Evolutionary conservation across 306 rosid genomes (phyloP).

Genomic region (Sindora glabra): DNA sequence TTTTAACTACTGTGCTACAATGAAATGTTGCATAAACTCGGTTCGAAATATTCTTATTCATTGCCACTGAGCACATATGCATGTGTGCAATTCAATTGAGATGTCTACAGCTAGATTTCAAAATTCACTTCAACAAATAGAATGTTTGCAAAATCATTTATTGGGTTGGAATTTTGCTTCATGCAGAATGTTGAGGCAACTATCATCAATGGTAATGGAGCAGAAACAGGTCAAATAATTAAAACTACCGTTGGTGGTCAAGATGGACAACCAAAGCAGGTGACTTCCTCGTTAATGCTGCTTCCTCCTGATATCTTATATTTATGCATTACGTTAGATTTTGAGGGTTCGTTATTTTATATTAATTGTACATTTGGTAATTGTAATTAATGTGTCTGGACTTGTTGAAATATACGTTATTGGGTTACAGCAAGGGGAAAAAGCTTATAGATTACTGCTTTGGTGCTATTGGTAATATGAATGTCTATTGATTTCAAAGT

Average conservation of each 20-base stretch:
- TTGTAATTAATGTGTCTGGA: too few relatives aligned
- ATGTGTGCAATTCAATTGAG: neutral
- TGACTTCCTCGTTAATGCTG: constrained; percentile 10
- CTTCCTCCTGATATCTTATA: neutral
- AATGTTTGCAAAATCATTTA: neutral
- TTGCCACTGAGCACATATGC: neutral
- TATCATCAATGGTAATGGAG: constrained; percentile 62
- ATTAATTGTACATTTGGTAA: neutral
- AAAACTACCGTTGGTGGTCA: constrained; percentile 64
- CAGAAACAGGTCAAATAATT: constrained; percentile 87
- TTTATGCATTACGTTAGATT: neutral
- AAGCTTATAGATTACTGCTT: neutral
- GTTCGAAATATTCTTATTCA: neutral
- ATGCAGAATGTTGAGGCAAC: constrained; percentile 69
- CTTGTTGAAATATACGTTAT: neutral
- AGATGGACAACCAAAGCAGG: constrained; percentile 86
- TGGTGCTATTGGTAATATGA: neutral
- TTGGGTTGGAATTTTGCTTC: constrained; percentile 7
- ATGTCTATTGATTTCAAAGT: neutral
- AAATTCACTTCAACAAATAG: neutral
- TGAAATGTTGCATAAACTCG: constrained; percentile 5
- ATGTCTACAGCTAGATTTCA: neutral
- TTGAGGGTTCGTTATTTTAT: neutral
- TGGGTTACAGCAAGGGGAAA: neutral
- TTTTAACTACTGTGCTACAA: neutral